phyloP scores from a whole-genome alignment of 139 green algal species.

The Chlorella sp. region DNA sequence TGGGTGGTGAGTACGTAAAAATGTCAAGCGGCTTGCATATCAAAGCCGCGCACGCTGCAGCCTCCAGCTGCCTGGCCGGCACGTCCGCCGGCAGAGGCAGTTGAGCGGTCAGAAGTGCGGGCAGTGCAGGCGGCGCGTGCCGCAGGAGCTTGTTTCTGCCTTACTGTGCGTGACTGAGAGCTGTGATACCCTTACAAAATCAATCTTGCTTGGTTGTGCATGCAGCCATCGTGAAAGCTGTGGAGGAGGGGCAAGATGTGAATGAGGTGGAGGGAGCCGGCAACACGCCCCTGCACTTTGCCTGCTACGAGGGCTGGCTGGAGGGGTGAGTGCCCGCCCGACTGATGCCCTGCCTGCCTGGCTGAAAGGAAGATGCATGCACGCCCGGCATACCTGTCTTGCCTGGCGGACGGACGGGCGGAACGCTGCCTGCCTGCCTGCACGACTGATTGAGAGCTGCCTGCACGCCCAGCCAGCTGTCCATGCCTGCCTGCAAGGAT shows the following conservation, averaged over 20 bases:
- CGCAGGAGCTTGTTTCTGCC: no score
- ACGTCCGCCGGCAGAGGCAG: background rate
- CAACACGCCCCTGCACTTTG: constrained; percentile 88
- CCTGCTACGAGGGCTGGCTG: constrained; percentile 87
- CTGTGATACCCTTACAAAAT: no score
- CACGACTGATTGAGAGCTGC: background rate
- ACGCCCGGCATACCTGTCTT: no score
- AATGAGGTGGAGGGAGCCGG: constrained; percentile 95
- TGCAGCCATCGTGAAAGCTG: constrained; percentile 65
- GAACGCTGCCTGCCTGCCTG: no score
- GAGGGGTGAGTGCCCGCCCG: constrained; percentile 61
- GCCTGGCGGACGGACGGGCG: no score
- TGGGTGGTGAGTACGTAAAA: no score
- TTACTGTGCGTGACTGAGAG: no score
- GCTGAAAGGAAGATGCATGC: no score
- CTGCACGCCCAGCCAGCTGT: background rate
- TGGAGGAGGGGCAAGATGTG: constrained; percentile 76
- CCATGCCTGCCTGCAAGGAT: no score
- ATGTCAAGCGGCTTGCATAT: background rate
- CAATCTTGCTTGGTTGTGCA: no score
- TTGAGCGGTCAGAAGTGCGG: background rate
- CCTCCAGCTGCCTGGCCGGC: background rate
- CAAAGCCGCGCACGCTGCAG: background rate
- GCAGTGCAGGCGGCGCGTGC: no score
- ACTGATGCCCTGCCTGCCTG: background rate